Evolutionary conservation across 768 basidiomycete genomes (phyloP), one percentile per base, ranked within the genome.

Genomic region (Cyclocybe aegerita): DNA sequence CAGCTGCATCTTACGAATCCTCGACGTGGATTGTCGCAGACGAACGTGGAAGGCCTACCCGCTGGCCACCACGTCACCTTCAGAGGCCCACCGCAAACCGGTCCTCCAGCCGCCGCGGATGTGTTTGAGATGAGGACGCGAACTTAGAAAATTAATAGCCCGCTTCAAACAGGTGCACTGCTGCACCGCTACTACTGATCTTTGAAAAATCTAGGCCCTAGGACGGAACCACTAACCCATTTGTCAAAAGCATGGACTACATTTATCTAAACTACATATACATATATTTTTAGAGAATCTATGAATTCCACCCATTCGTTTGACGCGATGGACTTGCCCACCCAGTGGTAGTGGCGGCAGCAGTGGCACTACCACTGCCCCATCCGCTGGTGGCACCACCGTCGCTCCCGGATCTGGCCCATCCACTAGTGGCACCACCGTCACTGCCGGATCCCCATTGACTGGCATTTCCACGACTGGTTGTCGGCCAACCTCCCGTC

Each of bases 261-360:
- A 50, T 36, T 16, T 42, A 50, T 29, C 44, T 32, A 41, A 9
- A 39, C 36, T 32, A 38, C 7, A 38, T 33, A 16, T 32, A 48
- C 32, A 29, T 30, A 4, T 11, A 10, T 31, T 17, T 17, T 51
- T 44, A 51, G 34, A 34, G 47, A 15, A 36, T 8, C 38, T 63
- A 78, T 29, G 73, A 66, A 50, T 74, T 81, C 83, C 83, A 85
- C 12, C 82, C 82, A 56, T 78, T 78, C 12, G 78, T 60, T 46
- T 76, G 78, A 48, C 65, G 78, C 34, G 56, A 70, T 33, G 78
- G 74, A 59, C 75, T 83, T 46, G 67, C 70, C 81, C 75, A 82
- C 9, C 82, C 82, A 50, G 65, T 59, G 53, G 63, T 67, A 34
- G 58, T 65, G 29, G 45, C 49, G 44, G 51, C 61, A 11, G 43